A percentile compares a stretch with the other conserved stretches of the same genome.
These are phyloP conservation scores for Trametes coccinea DNA, from an alignment of 768 basidiomycete species.

Conservation along the genomic window DNA sequence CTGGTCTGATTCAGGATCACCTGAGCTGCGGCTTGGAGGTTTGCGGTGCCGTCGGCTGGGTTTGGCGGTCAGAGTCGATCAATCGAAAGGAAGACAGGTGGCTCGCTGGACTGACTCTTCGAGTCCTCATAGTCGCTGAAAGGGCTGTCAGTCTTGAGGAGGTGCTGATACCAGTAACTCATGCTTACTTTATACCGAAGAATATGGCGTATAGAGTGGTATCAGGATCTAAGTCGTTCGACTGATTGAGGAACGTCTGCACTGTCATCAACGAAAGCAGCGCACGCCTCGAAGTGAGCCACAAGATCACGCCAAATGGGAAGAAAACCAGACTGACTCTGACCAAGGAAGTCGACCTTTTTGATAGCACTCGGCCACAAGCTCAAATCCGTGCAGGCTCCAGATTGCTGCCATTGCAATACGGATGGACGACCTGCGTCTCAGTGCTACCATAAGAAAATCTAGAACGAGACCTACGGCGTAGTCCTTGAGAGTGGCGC, in stretches of 20 bases:
- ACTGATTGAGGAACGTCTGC: conserved; percentile 45
- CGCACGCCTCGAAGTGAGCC: too few species aligned
- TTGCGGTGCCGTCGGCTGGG: conserved; percentile 44
- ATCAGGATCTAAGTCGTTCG: conserved; percentile 43
- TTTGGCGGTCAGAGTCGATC: not conserved
- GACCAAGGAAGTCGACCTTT: conserved; percentile 48
- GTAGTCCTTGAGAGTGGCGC: conserved; percentile 49
- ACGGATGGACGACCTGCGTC: too few species aligned
- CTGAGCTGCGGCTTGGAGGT: conserved; percentile 46
- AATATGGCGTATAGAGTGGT: conserved; percentile 54
- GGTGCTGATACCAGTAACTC: not conserved
- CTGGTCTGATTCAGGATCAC: conserved; percentile 46
- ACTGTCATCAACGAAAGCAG: conserved; percentile 30
- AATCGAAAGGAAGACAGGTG: not conserved
- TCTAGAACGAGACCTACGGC: conserved; percentile 36
- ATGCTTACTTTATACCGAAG: conserved; percentile 54
- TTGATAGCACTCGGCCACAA: conserved; percentile 54
- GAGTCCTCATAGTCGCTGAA: conserved; percentile 47
- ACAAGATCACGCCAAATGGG: not conserved
- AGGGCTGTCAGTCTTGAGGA: too few species aligned
- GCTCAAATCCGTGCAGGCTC: conserved; percentile 47
- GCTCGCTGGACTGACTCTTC: conserved; percentile 33
- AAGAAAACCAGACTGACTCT: conserved; percentile 35
- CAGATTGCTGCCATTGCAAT: conserved; percentile 35
- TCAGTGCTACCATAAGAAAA: too few species aligned